These are phyloP conservation scores for Epichloe coenophiala DNA, from an alignment of 2,329 filamentous ascomycete species.

Conservation along the genomic window DNA sequence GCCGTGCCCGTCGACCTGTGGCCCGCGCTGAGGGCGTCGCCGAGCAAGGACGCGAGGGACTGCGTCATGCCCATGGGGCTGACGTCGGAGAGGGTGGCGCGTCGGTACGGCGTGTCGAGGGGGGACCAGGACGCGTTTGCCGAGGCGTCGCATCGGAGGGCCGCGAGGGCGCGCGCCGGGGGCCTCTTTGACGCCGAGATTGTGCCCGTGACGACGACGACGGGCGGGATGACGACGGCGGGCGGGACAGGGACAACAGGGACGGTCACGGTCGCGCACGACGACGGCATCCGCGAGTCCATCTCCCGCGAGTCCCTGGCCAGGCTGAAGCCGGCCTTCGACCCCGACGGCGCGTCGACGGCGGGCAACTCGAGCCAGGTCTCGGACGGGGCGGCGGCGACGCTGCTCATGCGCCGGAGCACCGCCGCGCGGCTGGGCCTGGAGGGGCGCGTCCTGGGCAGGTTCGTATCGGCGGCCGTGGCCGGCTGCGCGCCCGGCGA, in stretches of 20 bases:
- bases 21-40: slow-evolving; percentile 54
- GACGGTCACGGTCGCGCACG: slow-evolving; percentile 60
- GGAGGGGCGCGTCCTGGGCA: slow-evolving; percentile 56
- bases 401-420: slow-evolving; percentile 71
- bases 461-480: slow-evolving; percentile 65
- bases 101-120: slow-evolving; percentile 58
- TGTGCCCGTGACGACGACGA: slow-evolving; percentile 55
- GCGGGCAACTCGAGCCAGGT: slow-evolving; percentile 82
- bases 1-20: slow-evolving; percentile 79
- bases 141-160: slow-evolving; percentile 58
- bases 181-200: slow-evolving; percentile 70
- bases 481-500: slow-evolving; percentile 76
- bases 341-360: slow-evolving; percentile 58
- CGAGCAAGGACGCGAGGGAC: slow-evolving; percentile 58
- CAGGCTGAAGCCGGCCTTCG: slow-evolving; percentile 77
- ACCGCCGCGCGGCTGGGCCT: slow-evolving; percentile 65
- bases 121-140: slow-evolving; percentile 77
- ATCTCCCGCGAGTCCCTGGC: slow-evolving; percentile 58
- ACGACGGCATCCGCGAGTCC: slow-evolving; percentile 68
- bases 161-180: slow-evolving; percentile 51
- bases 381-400: slow-evolving; percentile 74
- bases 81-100: slow-evolving; percentile 79
- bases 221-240: slow-evolving; percentile 33
- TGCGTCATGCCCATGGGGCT: slow-evolving; percentile 93
- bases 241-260: too few species aligned